Conservation (phyloP, 768 basidiomycete genomes). For the Boletus reticulatus region DNA sequence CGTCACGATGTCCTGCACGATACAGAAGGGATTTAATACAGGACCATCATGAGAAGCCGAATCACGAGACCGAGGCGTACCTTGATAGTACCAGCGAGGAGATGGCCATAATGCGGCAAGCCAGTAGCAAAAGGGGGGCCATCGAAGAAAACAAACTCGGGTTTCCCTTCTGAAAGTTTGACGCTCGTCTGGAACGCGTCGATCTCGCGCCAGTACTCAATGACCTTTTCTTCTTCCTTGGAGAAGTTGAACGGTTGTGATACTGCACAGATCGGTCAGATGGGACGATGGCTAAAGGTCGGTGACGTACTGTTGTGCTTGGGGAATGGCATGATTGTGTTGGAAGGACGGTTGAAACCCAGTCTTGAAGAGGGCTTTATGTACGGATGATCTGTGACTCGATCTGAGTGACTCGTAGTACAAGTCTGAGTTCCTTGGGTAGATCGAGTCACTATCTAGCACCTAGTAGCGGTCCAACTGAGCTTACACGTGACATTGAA, state of each 20-base stretch:
- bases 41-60: constrained; percentile 1
- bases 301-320: constrained; percentile 66
- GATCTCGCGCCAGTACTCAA: constrained; percentile 92
- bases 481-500: too few relatives aligned
- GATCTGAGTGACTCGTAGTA: constrained; percentile 10
- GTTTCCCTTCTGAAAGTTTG: constrained; percentile 87
- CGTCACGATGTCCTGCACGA: constrained; percentile 90
- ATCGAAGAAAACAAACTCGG: constrained; percentile 94
- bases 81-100: constrained; percentile 92
- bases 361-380: not conserved
- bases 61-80: constrained; percentile 39
- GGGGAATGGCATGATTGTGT: constrained; percentile 55
- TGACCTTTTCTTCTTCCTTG: constrained; percentile 86
- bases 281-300: not conserved
- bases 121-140: constrained; percentile 98
- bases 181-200: constrained; percentile 96
- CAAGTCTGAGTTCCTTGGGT: too few relatives aligned
- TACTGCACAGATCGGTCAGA: constrained; percentile 43
- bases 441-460: too few relatives aligned
- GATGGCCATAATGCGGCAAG: constrained; percentile 92
- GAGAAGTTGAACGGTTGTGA: constrained; percentile 78
- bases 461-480: too few relatives aligned
- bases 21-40: not conserved
- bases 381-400: constrained; percentile 7
- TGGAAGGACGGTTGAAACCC: not conserved